Conservation (phyloP, 495 filamentous ascomycete species). For the Xylaria nigripes region DNA sequence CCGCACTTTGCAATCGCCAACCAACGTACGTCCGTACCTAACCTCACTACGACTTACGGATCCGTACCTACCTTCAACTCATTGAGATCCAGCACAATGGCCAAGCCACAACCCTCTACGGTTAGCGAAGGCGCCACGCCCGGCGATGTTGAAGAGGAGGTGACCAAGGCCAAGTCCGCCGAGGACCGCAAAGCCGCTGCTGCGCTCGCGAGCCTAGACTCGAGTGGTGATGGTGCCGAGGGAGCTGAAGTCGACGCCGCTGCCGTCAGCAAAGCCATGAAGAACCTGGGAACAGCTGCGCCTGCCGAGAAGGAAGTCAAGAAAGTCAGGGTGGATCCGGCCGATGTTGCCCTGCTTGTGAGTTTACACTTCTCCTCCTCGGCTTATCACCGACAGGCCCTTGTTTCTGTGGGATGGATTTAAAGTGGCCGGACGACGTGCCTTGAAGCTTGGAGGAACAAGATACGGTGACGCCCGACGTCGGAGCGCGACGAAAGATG, state of each 20-base stretch:
- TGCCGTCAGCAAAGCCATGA: constrained; percentile 78
- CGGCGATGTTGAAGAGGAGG: constrained; percentile 51
- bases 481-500: too few species aligned
- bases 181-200: constrained; percentile 90
- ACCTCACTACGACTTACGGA: background rate
- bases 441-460: too few species aligned
- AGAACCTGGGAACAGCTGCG: constrained; percentile 46
- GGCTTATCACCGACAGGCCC: background rate
- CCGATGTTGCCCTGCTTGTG: constrained; percentile 37
- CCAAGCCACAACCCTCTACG: constrained; percentile 49
- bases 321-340: constrained; percentile 44
- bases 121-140: constrained; percentile 54
- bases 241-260: constrained; percentile 65
- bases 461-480: too few species aligned
- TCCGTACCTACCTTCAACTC: background rate
- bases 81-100: constrained; percentile 34
- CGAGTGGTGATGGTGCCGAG: constrained; percentile 41
- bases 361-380: constrained; percentile 2
- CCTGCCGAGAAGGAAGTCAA: constrained; percentile 35
- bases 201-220: constrained; percentile 69
- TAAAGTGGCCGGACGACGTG: too few species aligned
- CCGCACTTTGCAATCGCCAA: too few species aligned
- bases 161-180: constrained; percentile 57
- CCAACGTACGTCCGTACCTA: too few species aligned
- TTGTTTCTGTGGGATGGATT: background rate